Conservation (phyloP, 192 early-diverging fungal species). For the Backusella westeae region DNA sequence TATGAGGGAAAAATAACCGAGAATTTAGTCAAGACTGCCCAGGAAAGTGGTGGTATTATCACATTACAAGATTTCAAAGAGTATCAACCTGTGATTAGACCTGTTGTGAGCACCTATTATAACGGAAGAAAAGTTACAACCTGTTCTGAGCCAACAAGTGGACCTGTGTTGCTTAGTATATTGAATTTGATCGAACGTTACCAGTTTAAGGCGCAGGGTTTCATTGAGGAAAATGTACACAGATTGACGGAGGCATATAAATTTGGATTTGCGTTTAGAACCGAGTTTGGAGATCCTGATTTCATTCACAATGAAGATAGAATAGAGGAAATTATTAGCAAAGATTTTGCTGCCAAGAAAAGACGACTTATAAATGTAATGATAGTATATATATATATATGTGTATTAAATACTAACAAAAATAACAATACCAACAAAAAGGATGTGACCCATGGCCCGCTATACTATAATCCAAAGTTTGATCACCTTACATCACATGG, state of each 20-base stretch:
- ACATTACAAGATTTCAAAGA: conserved; percentile 67
- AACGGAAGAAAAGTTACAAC: conserved; percentile 74
- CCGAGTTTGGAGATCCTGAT: conserved; percentile 77
- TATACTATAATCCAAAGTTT: conserved; percentile 80
- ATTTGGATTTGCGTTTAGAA: conserved; percentile 79
- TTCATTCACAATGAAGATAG: conserved; percentile 62
- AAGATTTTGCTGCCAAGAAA: conserved; percentile 64
- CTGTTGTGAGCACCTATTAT: conserved; percentile 67
- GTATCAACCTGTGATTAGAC: conserved; percentile 63
- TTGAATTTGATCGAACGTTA: conserved; percentile 87
- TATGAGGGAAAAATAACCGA: conserved; percentile 60
- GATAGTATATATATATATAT: background rate
- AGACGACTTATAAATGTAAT: conserved; percentile 65
- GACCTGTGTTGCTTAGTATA: conserved; percentile 77
- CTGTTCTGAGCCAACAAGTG: conserved; percentile 75
- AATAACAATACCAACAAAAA: background rate
- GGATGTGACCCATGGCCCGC: conserved; percentile 56
- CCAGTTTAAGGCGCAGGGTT: conserved; percentile 56
- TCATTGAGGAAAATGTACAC: conserved; percentile 67
- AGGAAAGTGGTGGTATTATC: conserved; percentile 69
- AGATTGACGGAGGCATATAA: conserved; percentile 86
- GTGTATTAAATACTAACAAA: background rate
- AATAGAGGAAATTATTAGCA: conserved; percentile 60
- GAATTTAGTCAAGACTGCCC: conserved; percentile 60
- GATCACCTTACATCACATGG: conserved; percentile 80